Conservation (phyloP, 2,329 filamentous ascomycete species). For the Microdochium bolleyi region DNA sequence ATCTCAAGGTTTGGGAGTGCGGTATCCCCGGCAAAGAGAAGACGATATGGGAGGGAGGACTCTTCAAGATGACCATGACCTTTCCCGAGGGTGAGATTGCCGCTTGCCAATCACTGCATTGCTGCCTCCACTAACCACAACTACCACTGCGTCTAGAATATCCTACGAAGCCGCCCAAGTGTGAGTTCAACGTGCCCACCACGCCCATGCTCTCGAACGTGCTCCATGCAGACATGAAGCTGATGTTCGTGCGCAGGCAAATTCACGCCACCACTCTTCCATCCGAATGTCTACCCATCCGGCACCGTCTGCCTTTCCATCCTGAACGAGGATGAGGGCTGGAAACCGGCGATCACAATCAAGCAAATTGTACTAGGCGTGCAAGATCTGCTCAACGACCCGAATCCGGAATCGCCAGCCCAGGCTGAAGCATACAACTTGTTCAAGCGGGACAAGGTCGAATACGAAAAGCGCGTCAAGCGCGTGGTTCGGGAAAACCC, state of each 20-base stretch:
- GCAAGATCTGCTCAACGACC: constrained; percentile 90
- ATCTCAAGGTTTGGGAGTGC: constrained; percentile 95
- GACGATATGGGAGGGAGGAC: constrained; percentile 94
- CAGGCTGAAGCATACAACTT: constrained; percentile 97
- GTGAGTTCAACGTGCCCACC: constrained; percentile 44
- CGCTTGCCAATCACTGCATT: constrained; percentile 11
- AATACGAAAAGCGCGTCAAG: constrained; percentile 84
- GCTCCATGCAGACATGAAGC: constrained; percentile 5
- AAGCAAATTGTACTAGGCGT: constrained; percentile 96
- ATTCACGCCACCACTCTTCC: constrained; percentile 92
- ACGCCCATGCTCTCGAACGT: background rate
- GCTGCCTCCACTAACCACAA: constrained; percentile 3
- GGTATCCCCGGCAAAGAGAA: constrained; percentile 93
- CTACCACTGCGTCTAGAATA: constrained; percentile 57
- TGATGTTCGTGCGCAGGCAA: constrained; percentile 72
- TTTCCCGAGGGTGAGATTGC: constrained; percentile 77
- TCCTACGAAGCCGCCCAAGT: constrained; percentile 97
- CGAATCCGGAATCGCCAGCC: constrained; percentile 92
- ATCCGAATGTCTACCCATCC: constrained; percentile 97
- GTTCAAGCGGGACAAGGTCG: constrained; percentile 79
- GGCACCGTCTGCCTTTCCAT: constrained; percentile 97
- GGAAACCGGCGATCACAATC: constrained; percentile 97
- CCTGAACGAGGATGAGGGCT: constrained; percentile 95
- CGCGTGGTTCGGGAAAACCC: constrained; percentile 87
- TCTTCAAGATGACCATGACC: constrained; percentile 87